These are phyloP conservation scores for Metroxylon sagu DNA, from an alignment of 176 grass and related monocot genomes.

Conservation along the genomic window DNA sequence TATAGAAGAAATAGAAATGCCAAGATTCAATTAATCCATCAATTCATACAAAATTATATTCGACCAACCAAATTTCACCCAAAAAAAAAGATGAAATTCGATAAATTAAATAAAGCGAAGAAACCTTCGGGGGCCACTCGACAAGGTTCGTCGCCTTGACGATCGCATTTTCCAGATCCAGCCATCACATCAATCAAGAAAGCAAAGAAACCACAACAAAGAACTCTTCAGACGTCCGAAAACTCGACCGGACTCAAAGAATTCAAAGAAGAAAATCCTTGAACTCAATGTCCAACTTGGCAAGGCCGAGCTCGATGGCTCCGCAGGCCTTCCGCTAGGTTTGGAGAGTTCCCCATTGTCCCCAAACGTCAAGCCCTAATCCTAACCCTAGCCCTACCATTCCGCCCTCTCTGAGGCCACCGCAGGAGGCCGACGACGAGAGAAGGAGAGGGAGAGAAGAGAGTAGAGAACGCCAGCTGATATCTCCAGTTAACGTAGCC, in stretches of 20 bases:
- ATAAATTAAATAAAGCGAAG: no score
- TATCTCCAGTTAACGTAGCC: background rate
- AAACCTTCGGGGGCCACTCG: no score
- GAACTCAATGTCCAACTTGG: slow-evolving; percentile 87
- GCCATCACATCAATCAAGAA: no score
- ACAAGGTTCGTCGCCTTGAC: slow-evolving; percentile 57
- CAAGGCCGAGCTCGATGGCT: slow-evolving; percentile 88
- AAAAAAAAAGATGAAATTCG: no score
- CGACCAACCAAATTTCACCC: no score
- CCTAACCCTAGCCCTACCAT: slow-evolving; percentile 1
- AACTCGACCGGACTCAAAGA: background rate
- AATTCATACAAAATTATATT: no score
- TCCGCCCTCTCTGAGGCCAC: background rate
- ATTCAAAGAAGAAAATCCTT: slow-evolving; percentile 31
- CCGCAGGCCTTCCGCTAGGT: slow-evolving; percentile 94
- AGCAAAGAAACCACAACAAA: no score
- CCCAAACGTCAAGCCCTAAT: slow-evolving; percentile 21
- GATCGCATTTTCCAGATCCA: slow-evolving; percentile 89
- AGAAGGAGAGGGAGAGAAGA: background rate
- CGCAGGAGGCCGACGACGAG: background rate
- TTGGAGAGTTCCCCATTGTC: slow-evolving; percentile 25
- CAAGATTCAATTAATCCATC: no score
- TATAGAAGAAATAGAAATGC: no score
- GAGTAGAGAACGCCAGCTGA: background rate
- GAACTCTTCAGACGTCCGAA: no score